Percentiles rank a stretch among this genome's conserved stretches.
Evolutionary conservation across 2,329 filamentous ascomycete genomes (phyloP).

Genomic region (Fusarium tjaetaba): DNA sequence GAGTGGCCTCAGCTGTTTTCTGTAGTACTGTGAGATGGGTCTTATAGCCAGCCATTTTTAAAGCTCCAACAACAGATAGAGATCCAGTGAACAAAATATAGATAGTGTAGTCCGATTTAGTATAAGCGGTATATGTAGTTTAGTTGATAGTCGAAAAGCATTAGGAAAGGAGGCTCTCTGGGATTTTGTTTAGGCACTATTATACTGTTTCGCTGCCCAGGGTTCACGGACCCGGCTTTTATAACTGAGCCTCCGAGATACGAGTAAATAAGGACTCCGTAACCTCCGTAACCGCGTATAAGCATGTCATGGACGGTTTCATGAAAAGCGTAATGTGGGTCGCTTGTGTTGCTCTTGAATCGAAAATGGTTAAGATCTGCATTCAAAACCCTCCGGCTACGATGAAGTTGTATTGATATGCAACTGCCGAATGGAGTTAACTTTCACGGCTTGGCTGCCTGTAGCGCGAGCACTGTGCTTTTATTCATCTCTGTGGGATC

Average conservation of each 20-base stretch:
- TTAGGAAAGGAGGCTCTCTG: fast-evolving
- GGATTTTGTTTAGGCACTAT: fast-evolving
- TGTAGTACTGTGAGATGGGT: background rate
- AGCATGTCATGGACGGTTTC: background rate
- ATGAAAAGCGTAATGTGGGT: background rate
- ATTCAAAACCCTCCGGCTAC: no score
- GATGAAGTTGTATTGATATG: background rate
- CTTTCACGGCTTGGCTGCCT: no score
- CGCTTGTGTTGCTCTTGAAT: background rate
- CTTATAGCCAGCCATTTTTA: background rate
- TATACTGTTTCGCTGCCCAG: background rate
- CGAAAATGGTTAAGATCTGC: background rate
- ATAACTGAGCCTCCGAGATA: fast-evolving
- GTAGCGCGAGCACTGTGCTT: no score
- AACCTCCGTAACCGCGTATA: background rate
- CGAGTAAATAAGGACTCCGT: background rate
- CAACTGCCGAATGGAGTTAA: background rate
- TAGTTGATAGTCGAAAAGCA: background rate
- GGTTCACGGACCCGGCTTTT: fast-evolving
- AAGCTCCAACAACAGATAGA: fast-evolving
- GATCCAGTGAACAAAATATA: background rate
- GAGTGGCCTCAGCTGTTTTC: background rate
- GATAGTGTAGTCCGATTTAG: background rate
- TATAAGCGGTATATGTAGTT: background rate
- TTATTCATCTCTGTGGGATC: no score